Conservation (phyloP, 2,329 filamentous ascomycete species). For the Magnaporthiopsis poae region DNA sequence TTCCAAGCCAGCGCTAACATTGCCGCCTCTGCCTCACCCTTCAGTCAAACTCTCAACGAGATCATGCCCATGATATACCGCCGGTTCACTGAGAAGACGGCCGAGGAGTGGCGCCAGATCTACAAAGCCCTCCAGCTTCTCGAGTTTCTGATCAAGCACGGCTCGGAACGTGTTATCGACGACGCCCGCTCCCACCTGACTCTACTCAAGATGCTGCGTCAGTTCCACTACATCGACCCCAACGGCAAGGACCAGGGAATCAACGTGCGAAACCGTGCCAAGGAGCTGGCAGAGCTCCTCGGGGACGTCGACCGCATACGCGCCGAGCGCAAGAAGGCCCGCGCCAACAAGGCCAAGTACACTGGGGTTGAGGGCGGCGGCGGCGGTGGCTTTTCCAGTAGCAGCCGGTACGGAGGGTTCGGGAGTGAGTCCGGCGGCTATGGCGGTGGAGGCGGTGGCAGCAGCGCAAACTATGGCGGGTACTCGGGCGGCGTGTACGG, state of each 20-base stretch:
- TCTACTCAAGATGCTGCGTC: slow-evolving; percentile 91
- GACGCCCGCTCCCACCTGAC: slow-evolving; percentile 92
- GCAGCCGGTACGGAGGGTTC: slow-evolving; percentile 72
- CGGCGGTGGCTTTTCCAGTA: slow-evolving; percentile 41
- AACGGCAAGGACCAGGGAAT: slow-evolving; percentile 98
- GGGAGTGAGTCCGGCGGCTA: slow-evolving; percentile 74
- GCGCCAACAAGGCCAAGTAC: slow-evolving; percentile 86
- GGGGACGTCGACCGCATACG: slow-evolving; percentile 83
- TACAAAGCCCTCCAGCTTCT: slow-evolving; percentile 96
- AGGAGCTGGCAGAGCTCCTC: slow-evolving; percentile 88
- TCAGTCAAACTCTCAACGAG: slow-evolving; percentile 88
- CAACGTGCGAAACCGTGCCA: slow-evolving; percentile 92
- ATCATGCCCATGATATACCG: slow-evolving; percentile 99
- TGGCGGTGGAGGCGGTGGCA: slow-evolving; percentile 33
- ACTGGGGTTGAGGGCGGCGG: slow-evolving; percentile 83
- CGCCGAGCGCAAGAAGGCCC: slow-evolving; percentile 76
- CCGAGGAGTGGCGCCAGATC: slow-evolving; percentile 98
- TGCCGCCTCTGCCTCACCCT: neutral
- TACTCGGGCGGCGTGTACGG: slow-evolving; percentile 73
- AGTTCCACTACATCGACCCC: slow-evolving; percentile 92
- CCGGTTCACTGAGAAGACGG: slow-evolving; percentile 94
- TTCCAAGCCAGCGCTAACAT: neutral
- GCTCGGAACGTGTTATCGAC: slow-evolving; percentile 92
- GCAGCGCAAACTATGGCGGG: slow-evolving; percentile 42
- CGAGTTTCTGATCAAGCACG: slow-evolving; percentile 92